These are phyloP conservation scores for Acacia acuminata DNA, from an alignment of 306 rosid genomes.

Conservation along the genomic window DNA sequence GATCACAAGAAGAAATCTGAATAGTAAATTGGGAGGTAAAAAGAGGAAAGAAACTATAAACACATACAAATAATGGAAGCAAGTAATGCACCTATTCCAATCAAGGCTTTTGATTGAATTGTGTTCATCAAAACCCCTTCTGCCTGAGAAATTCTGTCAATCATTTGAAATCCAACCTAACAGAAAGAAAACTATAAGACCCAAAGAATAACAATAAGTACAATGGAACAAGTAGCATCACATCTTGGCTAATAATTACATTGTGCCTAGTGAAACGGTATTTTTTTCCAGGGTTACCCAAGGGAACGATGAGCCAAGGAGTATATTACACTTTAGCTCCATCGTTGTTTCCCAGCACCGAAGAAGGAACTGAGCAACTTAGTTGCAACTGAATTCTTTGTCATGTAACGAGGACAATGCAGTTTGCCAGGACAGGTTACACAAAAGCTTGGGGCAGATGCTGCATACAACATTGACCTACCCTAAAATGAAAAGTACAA, in stretches of 20 bases:
- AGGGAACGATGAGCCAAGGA: constrained; percentile 91
- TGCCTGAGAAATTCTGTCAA: constrained; percentile 60
- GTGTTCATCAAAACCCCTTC: constrained; percentile 85
- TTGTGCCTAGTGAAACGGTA: constrained; percentile 94
- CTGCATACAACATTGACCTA: constrained; percentile 74
- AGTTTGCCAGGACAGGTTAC: constrained; percentile 42
- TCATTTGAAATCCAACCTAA: constrained; percentile 91
- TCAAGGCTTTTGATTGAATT: constrained; percentile 84
- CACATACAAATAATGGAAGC: background rate
- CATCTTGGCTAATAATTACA: constrained; percentile 39
- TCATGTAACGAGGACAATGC: constrained; percentile 23
- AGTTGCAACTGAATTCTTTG: constrained; percentile 36
- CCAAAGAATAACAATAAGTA: background rate
- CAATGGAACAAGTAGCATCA: constrained; percentile 1
- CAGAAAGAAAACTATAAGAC: constrained; percentile 27
- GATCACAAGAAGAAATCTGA: constrained; percentile 36
- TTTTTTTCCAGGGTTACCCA: constrained; percentile 95
- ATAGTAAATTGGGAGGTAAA: background rate
- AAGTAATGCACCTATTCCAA: constrained; percentile 74
- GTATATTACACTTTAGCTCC: constrained; percentile 78
- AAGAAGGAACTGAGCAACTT: constrained; percentile 55
- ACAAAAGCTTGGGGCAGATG: constrained; percentile 48
- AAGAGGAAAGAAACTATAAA: background rate
- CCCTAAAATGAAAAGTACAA: constrained; percentile 6
- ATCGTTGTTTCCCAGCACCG: constrained; percentile 43